A percentile compares a stretch with the other conserved stretches of the same genome.
These are phyloP conservation scores for Butyriboletus loyo DNA, from an alignment of 768 basidiomycete species.

Conservation along the genomic window DNA sequence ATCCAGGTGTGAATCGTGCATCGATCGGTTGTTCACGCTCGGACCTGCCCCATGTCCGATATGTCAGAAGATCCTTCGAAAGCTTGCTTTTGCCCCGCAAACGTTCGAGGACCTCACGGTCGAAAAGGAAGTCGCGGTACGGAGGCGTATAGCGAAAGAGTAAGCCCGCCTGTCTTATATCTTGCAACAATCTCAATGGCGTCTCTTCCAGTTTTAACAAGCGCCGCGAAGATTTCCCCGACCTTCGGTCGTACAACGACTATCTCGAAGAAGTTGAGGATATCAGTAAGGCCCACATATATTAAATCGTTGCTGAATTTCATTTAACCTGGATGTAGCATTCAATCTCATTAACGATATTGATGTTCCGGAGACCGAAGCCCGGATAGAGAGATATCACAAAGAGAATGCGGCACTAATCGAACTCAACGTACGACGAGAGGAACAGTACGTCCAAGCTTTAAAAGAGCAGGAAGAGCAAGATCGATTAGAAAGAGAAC, in stretches of 20 bases:
- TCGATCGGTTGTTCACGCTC: conserved; percentile 92
- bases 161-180: conserved; percentile 33
- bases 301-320: not conserved
- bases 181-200: not conserved
- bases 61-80: conserved; percentile 82
- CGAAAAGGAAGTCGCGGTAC: conserved; percentile 90
- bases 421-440: conserved; percentile 78
- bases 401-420: conserved; percentile 80
- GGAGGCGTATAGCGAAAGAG: conserved; percentile 88
- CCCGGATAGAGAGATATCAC: conserved; percentile 73
- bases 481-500: conserved; percentile 69
- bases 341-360: conserved; percentile 95
- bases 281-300: conserved; percentile 53
- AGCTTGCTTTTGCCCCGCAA: conserved; percentile 92
- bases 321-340: conserved; percentile 43
- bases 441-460: conserved; percentile 69
- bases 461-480: conserved; percentile 78
- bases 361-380: conserved; percentile 77
- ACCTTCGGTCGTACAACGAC: conserved; percentile 82
- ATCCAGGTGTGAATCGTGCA: conserved; percentile 96
- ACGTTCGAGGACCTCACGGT: conserved; percentile 91
- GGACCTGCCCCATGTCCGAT: conserved; percentile 96
- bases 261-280: conserved; percentile 97
- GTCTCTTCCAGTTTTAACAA: conserved; percentile 80
- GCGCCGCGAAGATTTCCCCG: conserved; percentile 81